Conservation (phyloP, 129 eudicot genomes). For the Ambrosia trifida region DNA sequence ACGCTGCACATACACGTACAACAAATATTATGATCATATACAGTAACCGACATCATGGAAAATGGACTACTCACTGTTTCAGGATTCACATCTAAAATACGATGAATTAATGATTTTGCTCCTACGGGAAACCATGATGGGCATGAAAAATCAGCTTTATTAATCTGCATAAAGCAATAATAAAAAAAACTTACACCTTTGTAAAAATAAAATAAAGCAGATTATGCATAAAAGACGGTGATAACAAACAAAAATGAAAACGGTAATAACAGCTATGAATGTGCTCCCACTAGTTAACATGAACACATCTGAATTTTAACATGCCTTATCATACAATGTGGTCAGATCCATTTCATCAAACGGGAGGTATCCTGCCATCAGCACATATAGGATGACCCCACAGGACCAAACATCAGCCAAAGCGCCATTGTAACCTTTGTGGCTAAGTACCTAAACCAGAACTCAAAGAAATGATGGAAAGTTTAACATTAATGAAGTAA, state of each 20-base stretch:
- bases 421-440: slow-evolving; percentile 98
- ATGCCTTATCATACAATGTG: slow-evolving; percentile 87
- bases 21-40: slow-evolving; percentile 5
- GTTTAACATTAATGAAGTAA: neutral
- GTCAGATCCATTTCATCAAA: slow-evolving; percentile 98
- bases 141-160: slow-evolving; percentile 78
- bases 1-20: slow-evolving; percentile 53
- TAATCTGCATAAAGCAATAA: slow-evolving; percentile 56
- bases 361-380: slow-evolving; percentile 95
- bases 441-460: slow-evolving; percentile 83
- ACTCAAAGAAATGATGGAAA: slow-evolving; percentile 15
- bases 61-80: slow-evolving; percentile 61
- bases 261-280: neutral
- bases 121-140: slow-evolving; percentile 96
- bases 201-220: slow-evolving; percentile 14
- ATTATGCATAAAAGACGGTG: neutral
- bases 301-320: slow-evolving; percentile 15
- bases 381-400: slow-evolving; percentile 93
- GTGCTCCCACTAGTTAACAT: neutral
- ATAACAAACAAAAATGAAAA: neutral
- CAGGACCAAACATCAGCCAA: slow-evolving; percentile 99
- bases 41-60: slow-evolving; percentile 8
- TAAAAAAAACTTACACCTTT: neutral
- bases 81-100: slow-evolving; percentile 91
- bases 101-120: slow-evolving; percentile 87